Evolutionary conservation across 2,329 filamentous ascomycete genomes (phyloP), one percentile per base, ranked within the genome.

Genomic region (Colletotrichum eremochloae): DNA sequence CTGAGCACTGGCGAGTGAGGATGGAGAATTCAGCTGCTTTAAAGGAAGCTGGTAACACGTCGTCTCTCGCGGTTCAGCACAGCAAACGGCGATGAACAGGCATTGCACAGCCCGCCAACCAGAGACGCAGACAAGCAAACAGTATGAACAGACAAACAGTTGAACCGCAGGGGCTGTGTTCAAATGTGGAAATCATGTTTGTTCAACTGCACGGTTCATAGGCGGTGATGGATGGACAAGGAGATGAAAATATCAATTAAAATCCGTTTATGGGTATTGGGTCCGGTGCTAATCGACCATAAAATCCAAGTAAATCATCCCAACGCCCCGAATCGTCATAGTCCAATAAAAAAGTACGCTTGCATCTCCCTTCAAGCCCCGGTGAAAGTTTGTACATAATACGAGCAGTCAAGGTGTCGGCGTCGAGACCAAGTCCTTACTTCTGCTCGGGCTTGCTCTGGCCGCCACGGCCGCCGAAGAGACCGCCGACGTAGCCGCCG

Each of bases 401-500:
- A 55, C 8, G 31, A 14, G 18, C 18, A 57, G 20, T 12, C 40
- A 20, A 57, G 7, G 8, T 38, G 18, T 56, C 7, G 56, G 24
- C 31, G 50, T 29, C 24, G 9, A 53, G 44, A 36, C 33, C 20
- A 24, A 7, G 61, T 9, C 24, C 44, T 52, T 61, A 74, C 71
- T 74, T 74, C 53, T 75, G 70, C 66, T 75, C 56, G 0, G 38
- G 36, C 29, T 67, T 74, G 76, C 77, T 73, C 72, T 78, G 78
- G n/a, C 78, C 77, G 15, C 76, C 66, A 5, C 24, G 24, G 24
- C 69, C 69, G 20, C 81, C 81, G 56, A 82, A 78, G 7, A 83
- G 40, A 7, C 81, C 79, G 0, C 81, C 81, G 15, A 83, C 78
- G 12, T 75, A 75, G 15, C 76, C 75, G 2, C 80, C 80, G 0